Conservation (phyloP, 495 filamentous ascomycete species). For the Jackrogersella minutella region DNA sequence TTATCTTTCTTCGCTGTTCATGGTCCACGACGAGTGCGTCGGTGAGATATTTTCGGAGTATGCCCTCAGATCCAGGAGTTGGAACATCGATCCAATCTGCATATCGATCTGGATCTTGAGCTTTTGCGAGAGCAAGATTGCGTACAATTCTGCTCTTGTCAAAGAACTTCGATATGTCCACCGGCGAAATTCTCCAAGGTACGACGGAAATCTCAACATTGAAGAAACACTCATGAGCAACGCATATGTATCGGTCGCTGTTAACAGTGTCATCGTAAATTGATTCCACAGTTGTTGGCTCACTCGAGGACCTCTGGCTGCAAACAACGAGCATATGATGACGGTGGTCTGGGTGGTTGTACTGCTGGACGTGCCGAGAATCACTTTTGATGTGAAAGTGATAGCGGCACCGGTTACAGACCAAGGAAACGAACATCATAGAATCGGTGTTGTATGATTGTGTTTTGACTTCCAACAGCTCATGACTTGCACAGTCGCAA, state of each 20-base stretch:
- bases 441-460: slow-evolving; percentile 21
- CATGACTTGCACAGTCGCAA: slow-evolving; percentile 29
- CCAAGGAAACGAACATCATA: slow-evolving; percentile 26
- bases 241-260: slow-evolving; percentile 64
- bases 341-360: slow-evolving; percentile 27
- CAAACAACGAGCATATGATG: slow-evolving; percentile 41
- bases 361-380: not conserved
- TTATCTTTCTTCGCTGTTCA: slow-evolving; percentile 61
- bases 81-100: slow-evolving; percentile 58
- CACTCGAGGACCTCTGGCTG: not conserved
- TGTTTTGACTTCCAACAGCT: slow-evolving; percentile 33
- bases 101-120: slow-evolving; percentile 66
- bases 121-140: slow-evolving; percentile 61
- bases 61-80: slow-evolving; percentile 60
- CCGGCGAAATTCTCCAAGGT: slow-evolving; percentile 47
- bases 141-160: slow-evolving; percentile 62
- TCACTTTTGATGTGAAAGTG: slow-evolving; percentile 40
- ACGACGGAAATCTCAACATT: slow-evolving; percentile 63
- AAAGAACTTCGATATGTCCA: slow-evolving; percentile 59
- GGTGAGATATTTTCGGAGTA: slow-evolving; percentile 67
- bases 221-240: slow-evolving; percentile 61
- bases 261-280: slow-evolving; percentile 20
- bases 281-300: not conserved
- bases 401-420: slow-evolving; percentile 34
- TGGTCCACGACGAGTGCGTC: slow-evolving; percentile 62